Evolutionary conservation across 1,284 basidiomycete species (phyloP).

Genomic region (Rhodotorula sp.): DNA sequence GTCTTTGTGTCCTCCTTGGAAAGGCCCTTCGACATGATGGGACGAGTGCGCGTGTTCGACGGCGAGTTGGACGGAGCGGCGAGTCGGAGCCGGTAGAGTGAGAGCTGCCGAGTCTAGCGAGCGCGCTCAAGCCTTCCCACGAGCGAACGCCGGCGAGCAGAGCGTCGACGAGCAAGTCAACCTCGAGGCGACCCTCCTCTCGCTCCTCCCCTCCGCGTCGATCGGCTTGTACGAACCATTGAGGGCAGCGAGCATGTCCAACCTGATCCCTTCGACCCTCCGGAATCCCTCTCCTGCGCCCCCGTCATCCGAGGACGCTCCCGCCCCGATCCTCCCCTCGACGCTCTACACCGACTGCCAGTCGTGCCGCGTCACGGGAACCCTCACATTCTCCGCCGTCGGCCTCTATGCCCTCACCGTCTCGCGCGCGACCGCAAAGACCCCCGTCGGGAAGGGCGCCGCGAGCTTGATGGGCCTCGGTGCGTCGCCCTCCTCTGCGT

Average conservation of each 20-base stretch:
- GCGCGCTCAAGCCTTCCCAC: background rate
- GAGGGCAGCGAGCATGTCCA: slow-evolving; percentile 15
- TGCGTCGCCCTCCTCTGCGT: background rate
- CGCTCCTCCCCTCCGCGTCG: background rate
- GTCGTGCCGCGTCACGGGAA: slow-evolving; percentile 36
- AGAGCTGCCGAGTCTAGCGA: background rate
- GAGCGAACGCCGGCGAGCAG: background rate
- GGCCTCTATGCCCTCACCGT: slow-evolving; percentile 33
- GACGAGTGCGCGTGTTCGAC: background rate
- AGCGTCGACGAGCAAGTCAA: background rate
- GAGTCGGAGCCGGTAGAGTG: too few species aligned
- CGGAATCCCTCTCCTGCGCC: background rate
- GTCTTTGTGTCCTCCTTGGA: slow-evolving; percentile 43
- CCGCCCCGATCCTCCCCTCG: background rate
- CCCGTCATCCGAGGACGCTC: background rate
- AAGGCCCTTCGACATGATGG: slow-evolving; percentile 30
- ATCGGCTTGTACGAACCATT: background rate
- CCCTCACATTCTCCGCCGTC: slow-evolving; percentile 36
- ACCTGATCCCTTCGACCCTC: slow-evolving; percentile 5
- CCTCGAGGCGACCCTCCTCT: background rate
- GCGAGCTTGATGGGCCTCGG: slow-evolving; percentile 27
- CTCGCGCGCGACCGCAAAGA: slow-evolving; percentile 20
- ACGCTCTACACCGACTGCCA: slow-evolving; percentile 33
- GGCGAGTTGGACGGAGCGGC: too few species aligned
- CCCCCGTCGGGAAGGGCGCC: slow-evolving; percentile 19